Evolutionary conservation across 108 stramenopile genomes (phyloP).

Genomic region (Fragilariopsis cylindrus): DNA sequence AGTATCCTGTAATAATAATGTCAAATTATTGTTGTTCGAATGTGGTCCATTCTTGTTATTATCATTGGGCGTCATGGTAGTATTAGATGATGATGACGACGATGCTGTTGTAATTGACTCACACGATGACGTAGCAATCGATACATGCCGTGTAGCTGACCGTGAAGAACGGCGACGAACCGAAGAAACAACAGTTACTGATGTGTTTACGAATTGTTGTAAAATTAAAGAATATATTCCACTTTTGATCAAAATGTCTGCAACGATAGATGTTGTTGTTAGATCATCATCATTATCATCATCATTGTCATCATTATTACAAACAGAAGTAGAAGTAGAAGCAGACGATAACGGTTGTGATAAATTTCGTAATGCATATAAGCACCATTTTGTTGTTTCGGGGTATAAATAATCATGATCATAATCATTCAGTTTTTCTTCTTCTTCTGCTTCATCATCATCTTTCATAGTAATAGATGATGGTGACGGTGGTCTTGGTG

Average conservation of each 20-base stretch:
- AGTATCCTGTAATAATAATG: constrained; percentile 53
- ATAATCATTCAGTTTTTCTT: too few species aligned
- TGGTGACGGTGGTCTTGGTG: neutral
- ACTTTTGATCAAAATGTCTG: constrained; percentile 51
- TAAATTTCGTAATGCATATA: constrained; percentile 66
- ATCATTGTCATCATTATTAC: too few species aligned
- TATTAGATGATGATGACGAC: neutral
- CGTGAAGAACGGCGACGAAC: too few species aligned
- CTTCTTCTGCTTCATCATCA: too few species aligned
- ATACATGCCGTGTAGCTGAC: too few species aligned
- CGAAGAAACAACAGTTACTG: too few species aligned
- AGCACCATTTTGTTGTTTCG: constrained; percentile 68
- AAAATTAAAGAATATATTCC: constrained; percentile 37
- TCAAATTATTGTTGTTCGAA: neutral
- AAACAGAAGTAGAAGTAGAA: too few species aligned
- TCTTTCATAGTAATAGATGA: neutral
- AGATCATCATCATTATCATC: neutral
- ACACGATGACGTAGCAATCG: too few species aligned
- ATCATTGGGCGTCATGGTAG: neutral
- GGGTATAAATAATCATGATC: constrained; percentile 24
- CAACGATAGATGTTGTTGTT: constrained; percentile 17
- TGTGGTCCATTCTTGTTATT: neutral
- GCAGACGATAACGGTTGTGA: constrained; percentile 42
- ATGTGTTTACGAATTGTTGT: constrained; percentile 1
- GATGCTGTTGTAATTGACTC: neutral